Evolutionary conservation across 2,329 filamentous ascomycete genomes (phyloP).

Genomic region (Aplosporella prunicola): DNA sequence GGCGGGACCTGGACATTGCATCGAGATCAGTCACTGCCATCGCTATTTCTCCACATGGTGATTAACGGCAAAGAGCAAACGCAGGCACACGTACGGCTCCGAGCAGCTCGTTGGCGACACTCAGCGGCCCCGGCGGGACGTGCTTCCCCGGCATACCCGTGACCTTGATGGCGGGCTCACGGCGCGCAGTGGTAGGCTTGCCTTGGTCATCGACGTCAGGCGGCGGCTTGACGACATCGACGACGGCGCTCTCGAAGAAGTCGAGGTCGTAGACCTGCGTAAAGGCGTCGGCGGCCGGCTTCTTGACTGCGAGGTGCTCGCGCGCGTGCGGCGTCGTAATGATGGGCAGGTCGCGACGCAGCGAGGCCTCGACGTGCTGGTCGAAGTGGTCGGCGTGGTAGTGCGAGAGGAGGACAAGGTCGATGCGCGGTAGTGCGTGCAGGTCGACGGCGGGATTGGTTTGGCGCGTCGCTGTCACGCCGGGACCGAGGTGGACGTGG

Average conservation of each 20-base stretch:
- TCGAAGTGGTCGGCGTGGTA: constrained; percentile 56
- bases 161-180: constrained; percentile 42
- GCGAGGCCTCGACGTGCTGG: constrained; percentile 40
- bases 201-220: too few species aligned
- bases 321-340: constrained; percentile 55
- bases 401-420: constrained; percentile 52
- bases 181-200: constrained; percentile 13
- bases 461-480: constrained; percentile 44
- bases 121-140: constrained; percentile 38
- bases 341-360: constrained; percentile 49
- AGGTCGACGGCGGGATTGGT: constrained; percentile 54
- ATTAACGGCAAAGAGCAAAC: too few species aligned
- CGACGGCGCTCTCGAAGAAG: constrained; percentile 43
- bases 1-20: constrained; percentile 45
- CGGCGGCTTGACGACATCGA: constrained; percentile 35
- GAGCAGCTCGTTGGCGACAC: constrained; percentile 40
- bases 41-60: too few species aligned
- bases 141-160: constrained; percentile 59
- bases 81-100: constrained; percentile 27
- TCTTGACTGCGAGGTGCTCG: constrained; percentile 38
- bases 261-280: constrained; percentile 47
- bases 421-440: constrained; percentile 49
- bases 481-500: constrained; percentile 57
- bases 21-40: background rate
- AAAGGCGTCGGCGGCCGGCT: constrained; percentile 39